phyloP scores from a whole-genome alignment of 257 asterid species.

The Sherardia arvensis region DNA sequence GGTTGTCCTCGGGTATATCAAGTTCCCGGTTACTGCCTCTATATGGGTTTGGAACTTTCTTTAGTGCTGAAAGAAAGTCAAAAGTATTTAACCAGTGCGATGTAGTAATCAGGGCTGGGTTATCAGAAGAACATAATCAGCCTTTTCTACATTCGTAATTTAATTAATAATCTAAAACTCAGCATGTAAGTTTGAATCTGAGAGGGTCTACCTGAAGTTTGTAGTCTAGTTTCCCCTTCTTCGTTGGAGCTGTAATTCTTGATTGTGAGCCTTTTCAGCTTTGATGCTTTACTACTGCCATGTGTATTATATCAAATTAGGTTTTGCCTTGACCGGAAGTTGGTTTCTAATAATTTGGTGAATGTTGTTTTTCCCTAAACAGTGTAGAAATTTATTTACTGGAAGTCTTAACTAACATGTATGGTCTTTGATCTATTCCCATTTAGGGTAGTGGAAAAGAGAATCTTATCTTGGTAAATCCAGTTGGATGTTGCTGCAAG shows the following conservation, averaged over 20 bases:
- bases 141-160: neutral
- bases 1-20: neutral
- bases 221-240: too few species aligned
- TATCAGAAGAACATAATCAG: neutral
- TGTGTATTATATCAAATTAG: too few species aligned
- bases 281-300: too few species aligned
- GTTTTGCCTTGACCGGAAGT: neutral
- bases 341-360: neutral
- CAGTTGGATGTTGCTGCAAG: slow-evolving; percentile 30
- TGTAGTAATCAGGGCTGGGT: neutral
- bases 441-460: slow-evolving; percentile 24
- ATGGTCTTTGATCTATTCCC: neutral
- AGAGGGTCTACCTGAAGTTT: too few species aligned
- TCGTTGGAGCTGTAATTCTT: too few species aligned
- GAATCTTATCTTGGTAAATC: slow-evolving; percentile 13
- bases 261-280: too few species aligned
- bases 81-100: neutral
- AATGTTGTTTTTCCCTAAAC: neutral
- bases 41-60: neutral
- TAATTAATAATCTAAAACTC: neutral
- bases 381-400: neutral
- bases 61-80: neutral
- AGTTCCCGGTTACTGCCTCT: neutral
- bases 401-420: neutral
- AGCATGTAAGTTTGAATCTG: neutral